phyloP scores from a whole-genome alignment of 2,329 filamentous ascomycete genomes.

The Fusarium nisikadoi region DNA sequence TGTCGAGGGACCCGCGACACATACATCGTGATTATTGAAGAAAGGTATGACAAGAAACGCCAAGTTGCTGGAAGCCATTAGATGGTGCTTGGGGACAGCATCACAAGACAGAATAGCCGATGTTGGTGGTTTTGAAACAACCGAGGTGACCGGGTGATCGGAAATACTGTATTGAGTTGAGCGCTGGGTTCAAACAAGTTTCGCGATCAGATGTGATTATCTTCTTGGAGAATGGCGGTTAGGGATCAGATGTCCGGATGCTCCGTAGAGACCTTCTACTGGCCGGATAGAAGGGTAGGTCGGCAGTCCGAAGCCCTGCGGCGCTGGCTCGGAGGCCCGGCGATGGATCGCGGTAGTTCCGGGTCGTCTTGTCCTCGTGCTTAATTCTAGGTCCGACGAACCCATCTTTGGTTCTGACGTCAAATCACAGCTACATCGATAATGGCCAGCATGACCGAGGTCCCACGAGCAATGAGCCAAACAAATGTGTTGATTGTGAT shows the following conservation, averaged over 20 bases:
- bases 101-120: slow-evolving; percentile 32
- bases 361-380: slow-evolving; percentile 14
- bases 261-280: slow-evolving; percentile 2
- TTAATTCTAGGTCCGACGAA: slow-evolving; percentile 11
- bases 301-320: slow-evolving; percentile 40
- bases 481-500: slow-evolving; percentile 3
- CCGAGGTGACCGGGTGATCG: slow-evolving; percentile 42
- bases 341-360: slow-evolving; percentile 37
- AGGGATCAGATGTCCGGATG: slow-evolving; percentile 5
- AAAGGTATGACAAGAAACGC: slow-evolving; percentile 10
- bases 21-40: neutral
- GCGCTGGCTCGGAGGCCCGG: slow-evolving; percentile 34
- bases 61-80: slow-evolving; percentile 1
- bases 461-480: slow-evolving; percentile 32
- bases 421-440: slow-evolving; percentile 30
- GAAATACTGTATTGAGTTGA: slow-evolving; percentile 25
- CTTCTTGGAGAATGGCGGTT: slow-evolving; percentile 6
- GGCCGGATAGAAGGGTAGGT: slow-evolving; percentile 40
- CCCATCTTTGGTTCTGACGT: slow-evolving; percentile 38
- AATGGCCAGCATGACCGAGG: slow-evolving; percentile 38
- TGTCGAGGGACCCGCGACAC: slow-evolving; percentile 23
- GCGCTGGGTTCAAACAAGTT: slow-evolving; percentile 6
- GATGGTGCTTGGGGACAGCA: neutral
- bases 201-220: slow-evolving; percentile 8
- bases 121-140: slow-evolving; percentile 11